These are phyloP conservation scores for Starmerella etchellsii DNA, from an alignment of 805 yeast genomes.

Conservation along the genomic window DNA sequence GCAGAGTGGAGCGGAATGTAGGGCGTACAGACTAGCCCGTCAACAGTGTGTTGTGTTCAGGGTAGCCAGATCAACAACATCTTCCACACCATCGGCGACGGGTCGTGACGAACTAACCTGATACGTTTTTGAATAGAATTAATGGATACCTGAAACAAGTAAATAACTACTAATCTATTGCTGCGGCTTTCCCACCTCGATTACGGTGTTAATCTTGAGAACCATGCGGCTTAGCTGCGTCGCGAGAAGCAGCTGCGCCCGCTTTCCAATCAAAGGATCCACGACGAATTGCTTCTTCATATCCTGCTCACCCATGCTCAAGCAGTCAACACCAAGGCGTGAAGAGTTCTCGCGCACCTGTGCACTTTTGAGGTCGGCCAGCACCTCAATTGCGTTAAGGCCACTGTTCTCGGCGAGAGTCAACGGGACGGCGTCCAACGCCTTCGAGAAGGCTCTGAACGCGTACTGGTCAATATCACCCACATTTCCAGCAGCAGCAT, in stretches of 20 bases:
- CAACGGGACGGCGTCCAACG: constrained; percentile 86
- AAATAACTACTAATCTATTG: too few relatives aligned
- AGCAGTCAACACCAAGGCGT: constrained; percentile 82
- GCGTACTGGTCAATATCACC: constrained; percentile 97
- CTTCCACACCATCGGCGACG: too few relatives aligned
- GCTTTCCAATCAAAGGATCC: constrained; percentile 94
- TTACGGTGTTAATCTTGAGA: constrained; percentile 90
- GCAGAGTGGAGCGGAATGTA: too few relatives aligned
- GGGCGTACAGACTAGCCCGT: too few relatives aligned
- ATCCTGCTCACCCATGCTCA: constrained; percentile 76
- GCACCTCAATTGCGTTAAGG: constrained; percentile 79
- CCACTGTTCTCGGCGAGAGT: constrained; percentile 96
- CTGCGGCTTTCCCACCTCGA: constrained; percentile 56
- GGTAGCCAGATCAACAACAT: too few relatives aligned
- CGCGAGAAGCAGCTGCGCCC: constrained; percentile 87
- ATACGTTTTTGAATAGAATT: too few relatives aligned
- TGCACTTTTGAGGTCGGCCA: constrained; percentile 68
- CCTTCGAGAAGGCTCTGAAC: constrained; percentile 84
- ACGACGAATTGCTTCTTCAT: constrained; percentile 91
- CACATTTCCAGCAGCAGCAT: constrained; percentile 83
- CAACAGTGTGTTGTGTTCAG: too few relatives aligned
- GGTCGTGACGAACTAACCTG: too few relatives aligned
- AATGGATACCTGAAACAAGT: too few relatives aligned
- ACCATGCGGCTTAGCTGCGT: constrained; percentile 98
- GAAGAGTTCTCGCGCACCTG: constrained; percentile 65